These are phyloP conservation scores for Nyctanthes arbortristis DNA, from an alignment of 257 asterid genomes.

Conservation along the genomic window DNA sequence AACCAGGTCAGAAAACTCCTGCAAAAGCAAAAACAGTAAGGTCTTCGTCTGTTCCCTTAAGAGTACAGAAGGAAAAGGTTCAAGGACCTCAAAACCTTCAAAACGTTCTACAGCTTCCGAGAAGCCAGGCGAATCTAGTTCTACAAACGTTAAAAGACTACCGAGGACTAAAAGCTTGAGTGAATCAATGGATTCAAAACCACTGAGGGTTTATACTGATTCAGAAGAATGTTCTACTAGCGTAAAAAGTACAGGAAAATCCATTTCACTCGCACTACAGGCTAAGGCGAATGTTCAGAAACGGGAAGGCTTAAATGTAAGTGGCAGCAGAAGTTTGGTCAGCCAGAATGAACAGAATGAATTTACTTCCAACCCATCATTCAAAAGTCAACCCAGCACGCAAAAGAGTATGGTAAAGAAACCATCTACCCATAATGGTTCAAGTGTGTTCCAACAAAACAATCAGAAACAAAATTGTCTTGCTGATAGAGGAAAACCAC, in stretches of 20 bases:
- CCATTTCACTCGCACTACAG: slow-evolving; percentile 85
- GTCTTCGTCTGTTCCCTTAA: slow-evolving; percentile 66
- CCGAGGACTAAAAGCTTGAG: slow-evolving; percentile 48
- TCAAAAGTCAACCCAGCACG: slow-evolving; percentile 45
- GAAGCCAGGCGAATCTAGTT: slow-evolving; percentile 44
- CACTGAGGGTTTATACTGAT: slow-evolving; percentile 32
- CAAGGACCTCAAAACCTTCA: slow-evolving; percentile 50
- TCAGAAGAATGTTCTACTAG: slow-evolving; percentile 46
- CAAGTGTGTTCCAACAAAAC: slow-evolving; percentile 69
- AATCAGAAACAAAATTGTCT: slow-evolving; percentile 80
- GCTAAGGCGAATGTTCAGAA: slow-evolving; percentile 89
- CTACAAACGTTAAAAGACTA: slow-evolving; percentile 44
- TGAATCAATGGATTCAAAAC: slow-evolving; percentile 42
- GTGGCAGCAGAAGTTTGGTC: slow-evolving; percentile 29
- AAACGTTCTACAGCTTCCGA: slow-evolving; percentile 49
- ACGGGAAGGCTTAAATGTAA: slow-evolving; percentile 53
- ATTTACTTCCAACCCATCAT: slow-evolving; percentile 36
- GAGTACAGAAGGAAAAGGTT: slow-evolving; percentile 63
- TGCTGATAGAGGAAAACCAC: slow-evolving; percentile 57
- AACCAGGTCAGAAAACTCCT: slow-evolving; percentile 46
- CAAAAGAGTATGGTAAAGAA: slow-evolving; percentile 52
- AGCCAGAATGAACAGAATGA: slow-evolving; percentile 49
- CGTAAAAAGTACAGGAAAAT: slow-evolving; percentile 51
- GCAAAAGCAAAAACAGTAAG: slow-evolving; percentile 47
- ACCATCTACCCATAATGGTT: slow-evolving; percentile 31